Conservation (phyloP, 1,284 basidiomycete genomes). For the Apiotrichum siamense region DNA sequence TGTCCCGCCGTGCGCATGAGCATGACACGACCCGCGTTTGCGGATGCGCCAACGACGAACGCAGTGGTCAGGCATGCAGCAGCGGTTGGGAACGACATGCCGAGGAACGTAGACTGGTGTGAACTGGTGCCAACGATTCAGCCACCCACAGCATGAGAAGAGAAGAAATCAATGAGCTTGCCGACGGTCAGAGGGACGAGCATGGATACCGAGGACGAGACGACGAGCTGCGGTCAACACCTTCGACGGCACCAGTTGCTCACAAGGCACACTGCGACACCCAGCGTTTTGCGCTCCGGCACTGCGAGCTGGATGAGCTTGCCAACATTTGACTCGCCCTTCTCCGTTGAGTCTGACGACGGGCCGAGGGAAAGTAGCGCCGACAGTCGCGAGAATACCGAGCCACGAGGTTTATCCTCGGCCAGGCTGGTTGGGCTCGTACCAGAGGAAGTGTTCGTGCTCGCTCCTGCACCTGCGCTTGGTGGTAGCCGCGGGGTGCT, state of each 20-base stretch:
- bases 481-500: background rate
- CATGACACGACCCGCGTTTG: slow-evolving; percentile 64
- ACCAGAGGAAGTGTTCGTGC: no score
- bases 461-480: no score
- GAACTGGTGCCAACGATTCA: background rate
- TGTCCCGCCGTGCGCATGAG: slow-evolving; percentile 87
- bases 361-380: slow-evolving; percentile 2
- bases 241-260: slow-evolving; percentile 35
- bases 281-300: slow-evolving; percentile 67
- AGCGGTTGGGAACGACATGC: slow-evolving; percentile 71
- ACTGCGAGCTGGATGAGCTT: slow-evolving; percentile 70
- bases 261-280: slow-evolving; percentile 60
- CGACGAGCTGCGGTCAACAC: slow-evolving; percentile 44
- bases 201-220: slow-evolving; percentile 65
- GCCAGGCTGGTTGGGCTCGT: background rate
- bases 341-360: slow-evolving; percentile 2
- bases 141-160: slow-evolving; percentile 59
- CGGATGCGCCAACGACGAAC: slow-evolving; percentile 81
- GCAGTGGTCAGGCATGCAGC: slow-evolving; percentile 66
- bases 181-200: slow-evolving; percentile 85
- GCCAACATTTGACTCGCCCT: slow-evolving; percentile 47
- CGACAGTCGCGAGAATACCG: background rate
- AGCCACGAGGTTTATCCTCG: background rate
- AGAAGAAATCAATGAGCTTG: slow-evolving; percentile 86
- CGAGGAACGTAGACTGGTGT: slow-evolving; percentile 64